Base-by-base conservation (phyloP, 1,139 yeast species). In the Pichia sp. region DNA sequence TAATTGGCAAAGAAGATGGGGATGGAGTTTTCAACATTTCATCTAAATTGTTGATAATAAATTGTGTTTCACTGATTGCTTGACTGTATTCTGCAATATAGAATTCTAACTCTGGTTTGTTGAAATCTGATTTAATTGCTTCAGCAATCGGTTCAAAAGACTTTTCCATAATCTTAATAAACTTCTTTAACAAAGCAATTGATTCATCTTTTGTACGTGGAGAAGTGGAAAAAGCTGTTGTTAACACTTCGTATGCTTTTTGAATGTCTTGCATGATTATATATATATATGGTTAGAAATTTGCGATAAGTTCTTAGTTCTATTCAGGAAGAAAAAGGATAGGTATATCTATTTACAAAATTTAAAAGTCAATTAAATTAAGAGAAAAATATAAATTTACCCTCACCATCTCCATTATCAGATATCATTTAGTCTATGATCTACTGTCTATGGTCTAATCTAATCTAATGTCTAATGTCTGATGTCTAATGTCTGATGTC, bases 121-220 rank as follows among this genome's bases (percentile, higher is more conserved):
- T 72, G 64, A 89, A 79, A 63, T 90, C 97, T 56, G 71, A 63
- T 36, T 70, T 58, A 54, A 89, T 66, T 0, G 96, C 90, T 1
- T 72, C 76, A 42, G 74, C 66, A 39, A 90, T 59, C 11, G 65
- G 68, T 4, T 78, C 80, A 46, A 69, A 71, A 58, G 85, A 76
- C 62, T 86, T 92, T 51, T 73, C 70, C 35, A 89, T 50, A 3
- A 80, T 83, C 61, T 74, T 83, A 66, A 81, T 86, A 34, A 89
- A 62, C 60, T 81, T 80, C 55, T 92, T 76, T 58, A 89, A 74
- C 9, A 49, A 39, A 9, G 9, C 36, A 5, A 34, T 45, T 3
- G 55, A 40, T 27, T 46, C 44, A 5, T 49, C 46, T 10, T 29
- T 39, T 26, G 53, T 35, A 27, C 56, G 50, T 18, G 48, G 52